Percentiles rank a stretch among this genome's conserved stretches.
phyloP scores from a whole-genome alignment of 2,329 filamentous ascomycete species.

The Scedosporium minutisporum region DNA sequence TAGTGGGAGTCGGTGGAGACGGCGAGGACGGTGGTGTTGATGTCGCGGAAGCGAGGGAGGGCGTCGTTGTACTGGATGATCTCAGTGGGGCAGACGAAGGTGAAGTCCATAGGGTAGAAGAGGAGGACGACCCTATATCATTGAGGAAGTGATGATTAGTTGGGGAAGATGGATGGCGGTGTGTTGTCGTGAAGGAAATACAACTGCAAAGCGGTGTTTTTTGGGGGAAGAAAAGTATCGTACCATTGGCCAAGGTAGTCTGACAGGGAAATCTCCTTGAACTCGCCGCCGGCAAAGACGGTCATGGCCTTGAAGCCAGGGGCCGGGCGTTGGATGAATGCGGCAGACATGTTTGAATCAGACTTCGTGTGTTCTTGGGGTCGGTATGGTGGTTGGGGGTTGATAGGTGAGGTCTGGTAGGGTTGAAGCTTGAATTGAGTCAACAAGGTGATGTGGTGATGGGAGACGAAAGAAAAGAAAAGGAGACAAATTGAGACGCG shows the following conservation, averaged over 20 bases:
- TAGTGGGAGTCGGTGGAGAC: conserved; percentile 53
- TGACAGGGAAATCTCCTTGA: conserved; percentile 35
- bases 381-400: too few relatives aligned
- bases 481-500: too few relatives aligned
- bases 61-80: conserved; percentile 57
- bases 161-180: not conserved
- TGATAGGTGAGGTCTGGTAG: too few relatives aligned
- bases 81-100: conserved; percentile 58
- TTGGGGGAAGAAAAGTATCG: conserved; percentile 4
- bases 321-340: conserved; percentile 38
- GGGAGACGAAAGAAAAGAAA: too few relatives aligned
- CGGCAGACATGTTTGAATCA: conserved; percentile 27
- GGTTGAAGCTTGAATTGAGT: too few relatives aligned
- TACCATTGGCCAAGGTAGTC: conserved; percentile 39
- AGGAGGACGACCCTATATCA: conserved; percentile 48
- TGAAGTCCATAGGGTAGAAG: conserved; percentile 61
- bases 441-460: too few relatives aligned
- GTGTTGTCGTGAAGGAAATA: too few relatives aligned
- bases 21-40: conserved; percentile 51
- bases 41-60: conserved; percentile 46
- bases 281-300: conserved; percentile 37
- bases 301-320: conserved; percentile 39
- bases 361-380: not conserved
- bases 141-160: not conserved
- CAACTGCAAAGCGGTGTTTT: not conserved